These are phyloP conservation scores for Chlorella sp. DNA, from an alignment of 139 green algal species.

Conservation along the genomic window DNA sequence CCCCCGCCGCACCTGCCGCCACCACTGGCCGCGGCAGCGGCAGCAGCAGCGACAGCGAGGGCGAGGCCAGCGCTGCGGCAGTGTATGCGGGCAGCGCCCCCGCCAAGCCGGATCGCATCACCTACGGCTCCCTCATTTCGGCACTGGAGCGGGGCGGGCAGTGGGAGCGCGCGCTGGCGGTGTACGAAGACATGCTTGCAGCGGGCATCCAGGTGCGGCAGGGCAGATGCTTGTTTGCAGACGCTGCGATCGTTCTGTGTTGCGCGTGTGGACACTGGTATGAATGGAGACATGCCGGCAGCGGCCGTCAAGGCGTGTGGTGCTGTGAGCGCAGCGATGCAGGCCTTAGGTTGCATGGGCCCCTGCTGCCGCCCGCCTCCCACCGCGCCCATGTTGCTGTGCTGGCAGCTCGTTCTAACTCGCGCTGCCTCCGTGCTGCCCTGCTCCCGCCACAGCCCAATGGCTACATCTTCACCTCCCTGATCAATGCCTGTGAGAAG, in stretches of 20 bases:
- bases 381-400: no score
- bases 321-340: background rate
- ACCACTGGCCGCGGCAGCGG: no score
- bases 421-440: no score
- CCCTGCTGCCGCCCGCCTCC: no score
- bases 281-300: background rate
- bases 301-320: background rate
- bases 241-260: no score
- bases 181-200: slow-evolving; percentile 43
- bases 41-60: no score
- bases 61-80: background rate
- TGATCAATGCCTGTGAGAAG: slow-evolving; percentile 65
- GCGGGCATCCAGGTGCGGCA: slow-evolving; percentile 13
- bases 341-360: no score
- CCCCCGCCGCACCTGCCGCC: no score
- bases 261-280: no score
- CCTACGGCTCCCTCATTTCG: slow-evolving; percentile 78
- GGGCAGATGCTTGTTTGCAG: background rate
- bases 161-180: slow-evolving; percentile 41
- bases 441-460: slow-evolving; percentile 41
- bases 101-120: slow-evolving; percentile 80
- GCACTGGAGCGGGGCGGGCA: slow-evolving; percentile 59
- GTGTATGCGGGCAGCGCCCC: background rate
- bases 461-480: slow-evolving; percentile 52
- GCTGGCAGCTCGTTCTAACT: no score